Percentiles rank a stretch among this genome's conserved stretches.
Evolutionary conservation across 495 filamentous ascomycete species (phyloP).

Genomic region (Rusavskia elegans): DNA sequence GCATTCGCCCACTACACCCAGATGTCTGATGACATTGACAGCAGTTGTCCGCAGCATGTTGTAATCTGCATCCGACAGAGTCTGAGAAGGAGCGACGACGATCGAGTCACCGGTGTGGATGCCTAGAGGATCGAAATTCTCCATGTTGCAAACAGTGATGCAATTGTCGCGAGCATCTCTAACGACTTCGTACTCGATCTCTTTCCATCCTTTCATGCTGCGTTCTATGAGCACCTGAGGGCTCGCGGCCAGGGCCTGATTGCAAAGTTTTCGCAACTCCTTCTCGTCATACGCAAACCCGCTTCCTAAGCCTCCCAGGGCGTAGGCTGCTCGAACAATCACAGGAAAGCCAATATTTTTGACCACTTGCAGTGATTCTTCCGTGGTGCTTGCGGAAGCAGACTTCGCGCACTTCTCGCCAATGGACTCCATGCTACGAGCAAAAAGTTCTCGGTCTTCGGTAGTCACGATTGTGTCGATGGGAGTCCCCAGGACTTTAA

Average conservation of each 20-base stretch:
- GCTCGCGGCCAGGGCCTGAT: slow-evolving; percentile 84
- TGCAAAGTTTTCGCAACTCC: slow-evolving; percentile 82
- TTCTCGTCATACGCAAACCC: slow-evolving; percentile 85
- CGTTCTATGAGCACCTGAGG: slow-evolving; percentile 92
- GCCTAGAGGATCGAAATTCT: slow-evolving; percentile 96
- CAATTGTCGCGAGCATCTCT: slow-evolving; percentile 94
- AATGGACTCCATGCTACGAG: slow-evolving; percentile 95
- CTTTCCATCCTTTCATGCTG: slow-evolving; percentile 99
- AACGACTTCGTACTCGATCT: slow-evolving; percentile 97
- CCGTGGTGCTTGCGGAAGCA: slow-evolving; percentile 69
- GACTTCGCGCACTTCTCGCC: slow-evolving; percentile 97
- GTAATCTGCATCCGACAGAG: slow-evolving; percentile 93
- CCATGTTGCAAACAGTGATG: slow-evolving; percentile 99
- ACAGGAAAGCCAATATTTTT: slow-evolving; percentile 89
- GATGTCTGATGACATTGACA: slow-evolving; percentile 96
- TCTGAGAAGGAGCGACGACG: slow-evolving; percentile 93
- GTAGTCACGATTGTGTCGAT: slow-evolving; percentile 98
- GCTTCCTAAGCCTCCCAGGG: slow-evolving; percentile 85
- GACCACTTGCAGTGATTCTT: slow-evolving; percentile 72
- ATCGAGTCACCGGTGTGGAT: slow-evolving; percentile 98
- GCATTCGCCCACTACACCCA: slow-evolving; percentile 95
- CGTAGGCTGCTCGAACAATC: slow-evolving; percentile 93
- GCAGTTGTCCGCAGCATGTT: slow-evolving; percentile 97
- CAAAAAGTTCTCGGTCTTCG: slow-evolving; percentile 92
- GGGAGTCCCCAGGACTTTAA: slow-evolving; percentile 86